Evolutionary conservation across 2,329 filamentous ascomycete genomes (phyloP), one percentile per base, ranked within the genome.

Genomic region (Pseudocercospora vitis): DNA sequence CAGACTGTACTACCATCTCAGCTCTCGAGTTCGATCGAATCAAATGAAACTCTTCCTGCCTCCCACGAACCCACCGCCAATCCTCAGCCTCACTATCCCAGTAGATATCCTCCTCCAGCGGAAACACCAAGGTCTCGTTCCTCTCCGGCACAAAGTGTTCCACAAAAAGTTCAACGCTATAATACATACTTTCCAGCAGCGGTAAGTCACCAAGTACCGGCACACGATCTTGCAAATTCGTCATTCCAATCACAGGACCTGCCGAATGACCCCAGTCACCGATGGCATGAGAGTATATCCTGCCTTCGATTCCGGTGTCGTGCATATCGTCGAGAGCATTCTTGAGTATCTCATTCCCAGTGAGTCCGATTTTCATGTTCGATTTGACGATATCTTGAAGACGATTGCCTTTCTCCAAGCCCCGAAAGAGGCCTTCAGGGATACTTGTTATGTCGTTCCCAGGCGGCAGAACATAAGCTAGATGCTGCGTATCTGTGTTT

Each of bases 261-360:
- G 60, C 58, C n/a, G 42, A 45, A 39, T 63, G 58, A 0, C 60
- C 58, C 60, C 58, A 61, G 26, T 63, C 60, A 4, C 60, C 58
- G 14, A 63, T 61, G 2, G 60, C 53, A 35, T 61, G 58, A 3
- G 49, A 61, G 33, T 63, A 63, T 6, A 61, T 56, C 23, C 51
- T 53, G 1, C 60, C 60, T 12, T 50, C 40, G 8, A 63, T 57
- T 4, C 53, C 33, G 4, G 52, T 23, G 7, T 21, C 23, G 4
- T 49, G 48, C 50, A 58, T 56, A 9, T 53, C 18, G 3, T 48
- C 18, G 3, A 54, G 52, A 11, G 54, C 47, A 3, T 51, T 50
- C 1, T 18, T n/a, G 1, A 62, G 54, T 8, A 62, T 57, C 14
- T 49, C 14, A 26, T 62, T 61, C 3, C 60, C 58, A 2, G 56